Percentiles rank a stretch among this genome's conserved stretches.
Conservation (phyloP, 768 basidiomycete species). For the Agrocybe pediades region DNA sequence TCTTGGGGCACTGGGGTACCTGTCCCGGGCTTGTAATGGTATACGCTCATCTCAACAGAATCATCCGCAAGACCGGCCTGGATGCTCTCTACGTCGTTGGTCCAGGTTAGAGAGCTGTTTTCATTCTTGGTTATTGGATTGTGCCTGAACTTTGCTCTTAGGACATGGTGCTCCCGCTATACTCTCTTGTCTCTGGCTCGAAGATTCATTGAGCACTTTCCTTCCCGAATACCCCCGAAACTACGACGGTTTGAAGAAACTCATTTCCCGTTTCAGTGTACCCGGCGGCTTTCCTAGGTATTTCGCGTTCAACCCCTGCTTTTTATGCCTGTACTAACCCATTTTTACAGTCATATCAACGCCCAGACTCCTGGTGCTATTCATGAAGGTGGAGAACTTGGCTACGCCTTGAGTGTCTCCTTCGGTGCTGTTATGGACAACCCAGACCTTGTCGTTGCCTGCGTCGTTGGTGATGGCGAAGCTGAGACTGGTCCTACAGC, state of each 20-base stretch:
- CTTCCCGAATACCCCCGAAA: conserved; percentile 61
- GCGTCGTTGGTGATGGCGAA: conserved; percentile 89
- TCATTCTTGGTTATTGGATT: neutral
- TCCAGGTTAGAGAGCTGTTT: conserved; percentile 58
- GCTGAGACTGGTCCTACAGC: conserved; percentile 82
- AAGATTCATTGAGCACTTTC: conserved; percentile 67
- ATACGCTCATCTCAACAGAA: conserved; percentile 70
- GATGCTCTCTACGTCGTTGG: conserved; percentile 81
- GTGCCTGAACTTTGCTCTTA: conserved; percentile 11
- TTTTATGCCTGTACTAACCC: neutral
- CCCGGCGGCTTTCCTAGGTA: conserved; percentile 86
- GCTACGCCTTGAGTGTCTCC: conserved; percentile 83
- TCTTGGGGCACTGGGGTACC: conserved; percentile 86
- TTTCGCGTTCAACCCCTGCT: neutral
- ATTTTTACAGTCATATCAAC: conserved; percentile 59
- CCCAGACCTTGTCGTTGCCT: conserved; percentile 79
- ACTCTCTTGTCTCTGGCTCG: conserved; percentile 85
- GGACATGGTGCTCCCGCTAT: conserved; percentile 89
- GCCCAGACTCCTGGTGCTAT: conserved; percentile 88
- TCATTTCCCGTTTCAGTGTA: conserved; percentile 74
- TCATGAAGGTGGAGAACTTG: conserved; percentile 91
- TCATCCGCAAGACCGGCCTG: conserved; percentile 59
- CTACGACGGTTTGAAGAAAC: conserved; percentile 58
- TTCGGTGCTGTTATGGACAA: conserved; percentile 94
- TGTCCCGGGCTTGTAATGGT: conserved; percentile 76